These are phyloP conservation scores for Fusarium liriodendri DNA, from an alignment of 2,329 filamentous ascomycete species.

Conservation along the genomic window DNA sequence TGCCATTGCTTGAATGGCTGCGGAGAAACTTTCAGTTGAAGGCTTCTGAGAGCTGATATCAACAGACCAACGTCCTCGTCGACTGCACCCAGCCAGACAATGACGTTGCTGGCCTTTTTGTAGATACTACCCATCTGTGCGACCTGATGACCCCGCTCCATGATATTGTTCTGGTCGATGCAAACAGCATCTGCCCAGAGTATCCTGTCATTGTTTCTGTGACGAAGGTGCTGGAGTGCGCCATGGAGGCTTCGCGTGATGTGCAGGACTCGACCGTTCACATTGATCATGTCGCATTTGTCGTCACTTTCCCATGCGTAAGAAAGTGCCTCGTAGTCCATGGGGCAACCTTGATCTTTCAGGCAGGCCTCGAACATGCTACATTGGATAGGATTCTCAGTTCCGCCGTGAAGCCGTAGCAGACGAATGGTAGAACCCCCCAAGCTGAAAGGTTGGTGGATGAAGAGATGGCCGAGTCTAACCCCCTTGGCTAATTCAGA, in stretches of 20 bases:
- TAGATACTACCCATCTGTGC: conserved; percentile 6
- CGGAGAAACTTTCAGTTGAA: rapidly evolving
- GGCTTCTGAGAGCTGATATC: rapidly evolving
- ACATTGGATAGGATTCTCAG: neutral
- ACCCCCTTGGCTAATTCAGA: rapidly evolving
- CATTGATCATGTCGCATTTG: neutral
- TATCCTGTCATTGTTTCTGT: neutral
- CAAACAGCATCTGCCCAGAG: conserved; percentile 1
- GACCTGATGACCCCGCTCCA: conserved; percentile 20
- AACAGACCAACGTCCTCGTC: rapidly evolving
- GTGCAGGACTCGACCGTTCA: rapidly evolving
- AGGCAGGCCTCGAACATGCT: neutral
- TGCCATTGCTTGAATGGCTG: neutral
- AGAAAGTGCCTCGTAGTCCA: neutral
- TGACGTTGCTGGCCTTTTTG: neutral
- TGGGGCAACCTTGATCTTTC: too few species aligned
- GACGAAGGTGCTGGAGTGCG: neutral
- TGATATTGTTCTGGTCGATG: conserved; percentile 5
- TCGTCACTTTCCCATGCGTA: conserved; percentile 2
- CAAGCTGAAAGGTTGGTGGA: neutral
- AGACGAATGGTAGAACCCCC: conserved; percentile 4
- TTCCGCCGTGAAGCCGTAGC: rapidly evolving
- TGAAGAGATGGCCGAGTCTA: rapidly evolving
- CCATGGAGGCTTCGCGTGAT: neutral
- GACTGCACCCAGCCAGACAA: neutral